Evolutionary conservation across 148 eudicot genomes (phyloP).

Genomic region (Rheum nobile): DNA sequence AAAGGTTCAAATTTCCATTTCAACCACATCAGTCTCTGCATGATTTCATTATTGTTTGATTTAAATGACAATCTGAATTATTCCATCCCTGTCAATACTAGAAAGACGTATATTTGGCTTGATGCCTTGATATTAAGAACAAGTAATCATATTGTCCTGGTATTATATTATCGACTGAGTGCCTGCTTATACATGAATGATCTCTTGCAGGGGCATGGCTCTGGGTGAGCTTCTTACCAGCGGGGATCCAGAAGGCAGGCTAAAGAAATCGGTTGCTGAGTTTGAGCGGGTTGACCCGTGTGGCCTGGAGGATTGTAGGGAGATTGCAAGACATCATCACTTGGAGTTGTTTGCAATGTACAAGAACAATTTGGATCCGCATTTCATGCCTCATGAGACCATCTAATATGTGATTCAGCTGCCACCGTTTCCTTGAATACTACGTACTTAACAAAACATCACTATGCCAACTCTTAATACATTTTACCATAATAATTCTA

Average conservation of each 20-base stretch:
- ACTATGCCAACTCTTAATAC: no score
- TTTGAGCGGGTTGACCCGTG: background rate
- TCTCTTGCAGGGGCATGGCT: background rate
- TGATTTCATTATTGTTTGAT: background rate
- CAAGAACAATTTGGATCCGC: background rate
- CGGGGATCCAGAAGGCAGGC: constrained; percentile 3
- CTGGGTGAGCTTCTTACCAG: constrained; percentile 9
- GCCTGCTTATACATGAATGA: background rate
- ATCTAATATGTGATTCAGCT: no score
- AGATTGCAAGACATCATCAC: background rate
- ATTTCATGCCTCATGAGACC: background rate
- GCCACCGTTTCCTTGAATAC: no score
- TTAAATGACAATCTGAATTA: background rate
- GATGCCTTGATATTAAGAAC: background rate
- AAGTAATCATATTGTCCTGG: no score
- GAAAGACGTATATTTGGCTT: no score
- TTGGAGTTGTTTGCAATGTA: background rate
- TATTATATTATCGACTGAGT: background rate
- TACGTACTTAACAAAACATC: no score
- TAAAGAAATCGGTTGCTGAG: background rate
- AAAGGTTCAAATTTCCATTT: no score
- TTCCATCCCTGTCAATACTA: background rate
- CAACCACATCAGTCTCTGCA: background rate
- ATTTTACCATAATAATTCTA: no score
- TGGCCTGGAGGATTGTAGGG: background rate